Evolutionary conservation across 306 rosid species (phyloP).

Genomic region (Vicia sativa): DNA sequence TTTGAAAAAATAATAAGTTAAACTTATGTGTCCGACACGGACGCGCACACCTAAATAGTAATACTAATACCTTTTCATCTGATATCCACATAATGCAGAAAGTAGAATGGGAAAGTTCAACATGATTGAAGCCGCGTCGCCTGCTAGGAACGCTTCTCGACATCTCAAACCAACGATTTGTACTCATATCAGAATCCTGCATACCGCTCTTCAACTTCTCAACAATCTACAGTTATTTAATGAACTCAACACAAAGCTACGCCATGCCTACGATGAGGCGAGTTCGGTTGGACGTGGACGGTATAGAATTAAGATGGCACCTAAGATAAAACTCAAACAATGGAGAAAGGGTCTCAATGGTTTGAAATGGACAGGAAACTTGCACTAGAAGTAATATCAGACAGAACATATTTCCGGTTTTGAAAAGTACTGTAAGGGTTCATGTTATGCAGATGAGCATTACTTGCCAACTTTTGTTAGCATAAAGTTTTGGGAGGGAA

Average conservation of each 20-base stretch:
- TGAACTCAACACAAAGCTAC: slow-evolving; percentile 52
- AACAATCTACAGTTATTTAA: slow-evolving; percentile 59
- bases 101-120: slow-evolving; percentile 72
- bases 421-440: slow-evolving; percentile 35
- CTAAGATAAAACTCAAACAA: slow-evolving; percentile 46
- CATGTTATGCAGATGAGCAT: slow-evolving; percentile 79
- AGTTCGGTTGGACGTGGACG: slow-evolving; percentile 64
- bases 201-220: slow-evolving; percentile 80
- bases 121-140: slow-evolving; percentile 86
- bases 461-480: slow-evolving; percentile 71
- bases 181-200: slow-evolving; percentile 81
- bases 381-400: slow-evolving; percentile 65
- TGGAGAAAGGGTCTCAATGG: slow-evolving; percentile 92
- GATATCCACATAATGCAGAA: slow-evolving; percentile 42
- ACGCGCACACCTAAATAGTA: too few relatives aligned
- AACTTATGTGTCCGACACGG: too few relatives aligned
- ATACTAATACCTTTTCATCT: neutral
- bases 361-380: slow-evolving; percentile 68
- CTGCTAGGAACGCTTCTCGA: slow-evolving; percentile 80
- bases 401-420: slow-evolving; percentile 58
- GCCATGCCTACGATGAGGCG: slow-evolving; percentile 56
- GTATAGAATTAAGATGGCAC: slow-evolving; percentile 55
- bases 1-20: too few relatives aligned
- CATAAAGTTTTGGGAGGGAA: slow-evolving; percentile 52
- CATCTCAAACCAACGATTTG: slow-evolving; percentile 75